Evolutionary conservation across 2,329 filamentous ascomycete species (phyloP).

Genomic region (Ophiostoma sp.): DNA sequence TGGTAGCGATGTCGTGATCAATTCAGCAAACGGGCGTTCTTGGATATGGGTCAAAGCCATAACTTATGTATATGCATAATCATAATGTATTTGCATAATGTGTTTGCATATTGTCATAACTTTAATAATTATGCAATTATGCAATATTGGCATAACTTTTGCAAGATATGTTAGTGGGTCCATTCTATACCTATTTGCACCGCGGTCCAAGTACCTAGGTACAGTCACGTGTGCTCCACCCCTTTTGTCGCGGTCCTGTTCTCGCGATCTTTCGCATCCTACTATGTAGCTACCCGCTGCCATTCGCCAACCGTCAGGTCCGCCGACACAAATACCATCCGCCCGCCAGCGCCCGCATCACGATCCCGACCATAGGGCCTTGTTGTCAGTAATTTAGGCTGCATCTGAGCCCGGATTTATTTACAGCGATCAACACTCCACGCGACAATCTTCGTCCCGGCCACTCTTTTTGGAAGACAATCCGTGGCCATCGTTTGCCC

Average conservation of each 20-base stretch:
- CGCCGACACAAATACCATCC: neutral
- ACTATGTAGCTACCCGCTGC: neutral
- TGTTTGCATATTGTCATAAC: too few relatives aligned
- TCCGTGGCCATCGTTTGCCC: neutral
- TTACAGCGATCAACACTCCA: neutral
- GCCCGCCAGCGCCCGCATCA: neutral
- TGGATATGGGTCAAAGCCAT: too few relatives aligned
- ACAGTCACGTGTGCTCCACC: constrained; percentile 7
- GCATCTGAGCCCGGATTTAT: neutral
- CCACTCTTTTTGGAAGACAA: neutral
- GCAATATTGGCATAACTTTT: too few relatives aligned
- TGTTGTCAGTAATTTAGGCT: neutral
- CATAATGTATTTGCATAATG: too few relatives aligned
- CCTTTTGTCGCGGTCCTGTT: constrained; percentile 6
- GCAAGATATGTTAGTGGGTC: too few relatives aligned
- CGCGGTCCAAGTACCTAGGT: neutral
- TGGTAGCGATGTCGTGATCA: neutral
- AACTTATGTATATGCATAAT: too few relatives aligned
- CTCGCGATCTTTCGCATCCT: constrained; percentile 16
- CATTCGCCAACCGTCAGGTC: neutral
- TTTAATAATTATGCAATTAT: too few relatives aligned
- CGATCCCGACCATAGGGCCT: neutral
- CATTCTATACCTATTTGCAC: neutral
- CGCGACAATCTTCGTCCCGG: neutral
- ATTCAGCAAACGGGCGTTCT: neutral